A percentile compares a stretch with the other conserved stretches of the same genome.
phyloP scores from a whole-genome alignment of 768 basidiomycete species.

The Hypholoma fasciculare region DNA sequence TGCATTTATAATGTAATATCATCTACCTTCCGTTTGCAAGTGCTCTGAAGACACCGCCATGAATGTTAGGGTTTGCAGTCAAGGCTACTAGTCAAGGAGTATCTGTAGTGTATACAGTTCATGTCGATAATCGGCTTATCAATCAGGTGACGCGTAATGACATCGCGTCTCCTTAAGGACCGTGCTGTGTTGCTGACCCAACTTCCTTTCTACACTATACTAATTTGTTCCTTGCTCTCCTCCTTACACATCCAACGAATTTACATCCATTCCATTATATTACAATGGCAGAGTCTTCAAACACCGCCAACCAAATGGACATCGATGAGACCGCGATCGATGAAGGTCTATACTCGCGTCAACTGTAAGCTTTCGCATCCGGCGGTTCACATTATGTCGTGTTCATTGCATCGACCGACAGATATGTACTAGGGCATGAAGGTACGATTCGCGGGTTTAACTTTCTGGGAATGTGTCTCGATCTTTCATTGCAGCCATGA shows the following conservation, averaged over 20 bases:
- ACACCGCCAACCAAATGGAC: constrained; percentile 64
- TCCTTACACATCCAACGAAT: constrained; percentile 14
- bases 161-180: constrained; percentile 16
- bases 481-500: constrained; percentile 77
- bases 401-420: constrained; percentile 6
- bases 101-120: background rate
- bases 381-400: background rate
- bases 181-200: background rate
- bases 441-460: constrained; percentile 43
- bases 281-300: constrained; percentile 39
- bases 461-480: background rate
- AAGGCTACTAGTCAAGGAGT: background rate
- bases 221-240: background rate
- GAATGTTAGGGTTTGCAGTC: no score
- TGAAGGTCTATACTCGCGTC: constrained; percentile 91
- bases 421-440: constrained; percentile 97
- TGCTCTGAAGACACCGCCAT: no score
- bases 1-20: no score
- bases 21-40: no score
- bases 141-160: constrained; percentile 20
- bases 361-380: constrained; percentile 60
- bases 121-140: constrained; percentile 14
- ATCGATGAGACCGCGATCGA: constrained; percentile 88
- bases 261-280: background rate
- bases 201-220: constrained; percentile 1